Conservation (phyloP, 345 rosid species). For the Excoecaria agallocha region DNA sequence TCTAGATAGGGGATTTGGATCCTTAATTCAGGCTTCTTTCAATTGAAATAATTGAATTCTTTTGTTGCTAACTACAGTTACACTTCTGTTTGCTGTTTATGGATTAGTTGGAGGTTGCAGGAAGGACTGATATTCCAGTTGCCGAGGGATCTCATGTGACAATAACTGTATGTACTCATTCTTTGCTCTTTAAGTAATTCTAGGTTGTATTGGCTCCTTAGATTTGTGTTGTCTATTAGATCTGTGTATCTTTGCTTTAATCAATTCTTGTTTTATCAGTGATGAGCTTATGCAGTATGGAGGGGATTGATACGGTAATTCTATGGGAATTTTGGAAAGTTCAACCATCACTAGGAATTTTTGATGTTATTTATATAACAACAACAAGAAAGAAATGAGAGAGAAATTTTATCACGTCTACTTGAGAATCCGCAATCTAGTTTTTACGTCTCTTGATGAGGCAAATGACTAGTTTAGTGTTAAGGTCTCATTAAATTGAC, state of each 20-base stretch:
- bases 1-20: slow-evolving; percentile 1
- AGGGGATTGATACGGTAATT: neutral
- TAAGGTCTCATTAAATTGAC: neutral
- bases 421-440: no score
- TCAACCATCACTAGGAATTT: neutral
- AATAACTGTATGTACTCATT: slow-evolving; percentile 49
- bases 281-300: neutral
- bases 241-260: neutral
- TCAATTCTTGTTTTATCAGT: neutral
- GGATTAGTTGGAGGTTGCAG: slow-evolving; percentile 82
- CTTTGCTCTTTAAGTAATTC: slow-evolving; percentile 8
- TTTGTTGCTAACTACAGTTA: neutral
- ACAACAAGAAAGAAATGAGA: neutral
- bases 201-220: slow-evolving; percentile 1
- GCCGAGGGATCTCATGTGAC: slow-evolving; percentile 96
- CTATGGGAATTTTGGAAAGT: neutral
- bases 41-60: neutral
- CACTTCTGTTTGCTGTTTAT: neutral
- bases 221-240: neutral
- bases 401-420: neutral
- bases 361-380: neutral
- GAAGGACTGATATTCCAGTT: slow-evolving; percentile 82
- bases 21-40: neutral
- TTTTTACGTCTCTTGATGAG: neutral
- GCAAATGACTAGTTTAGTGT: neutral